phyloP scores from a whole-genome alignment of 331 rosid species.

The Rhamnella rubrinervis region DNA sequence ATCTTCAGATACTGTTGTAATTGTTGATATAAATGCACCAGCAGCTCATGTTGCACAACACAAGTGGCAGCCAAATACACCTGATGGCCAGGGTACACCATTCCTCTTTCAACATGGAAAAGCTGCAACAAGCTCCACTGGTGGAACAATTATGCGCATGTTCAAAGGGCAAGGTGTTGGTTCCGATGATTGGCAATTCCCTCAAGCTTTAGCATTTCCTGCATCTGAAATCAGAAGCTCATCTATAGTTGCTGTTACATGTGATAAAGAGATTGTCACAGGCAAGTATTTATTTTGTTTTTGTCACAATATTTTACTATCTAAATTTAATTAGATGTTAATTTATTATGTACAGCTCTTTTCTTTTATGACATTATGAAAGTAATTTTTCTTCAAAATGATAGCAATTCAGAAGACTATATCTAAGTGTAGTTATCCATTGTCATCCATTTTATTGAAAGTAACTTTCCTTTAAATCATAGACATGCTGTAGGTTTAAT shows the following conservation, averaged over 20 bases:
- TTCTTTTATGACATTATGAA: too few relatives aligned
- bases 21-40: constrained; percentile 84
- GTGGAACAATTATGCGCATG: constrained; percentile 85
- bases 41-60: constrained; percentile 91
- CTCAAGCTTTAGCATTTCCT: constrained; percentile 83
- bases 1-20: constrained; percentile 71
- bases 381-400: too few relatives aligned
- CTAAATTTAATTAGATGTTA: neutral
- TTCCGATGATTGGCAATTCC: constrained; percentile 77
- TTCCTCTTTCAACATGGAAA: constrained; percentile 93
- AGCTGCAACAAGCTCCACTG: constrained; percentile 48
- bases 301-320: neutral
- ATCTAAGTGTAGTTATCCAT: too few relatives aligned
- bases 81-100: constrained; percentile 96
- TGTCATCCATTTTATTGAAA: too few relatives aligned
- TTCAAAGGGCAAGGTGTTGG: constrained; percentile 76
- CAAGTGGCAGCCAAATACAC: constrained; percentile 98
- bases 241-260: constrained; percentile 72
- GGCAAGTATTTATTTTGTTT: constrained; percentile 43
- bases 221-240: constrained; percentile 89
- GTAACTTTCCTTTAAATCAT: too few relatives aligned
- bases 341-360: neutral
- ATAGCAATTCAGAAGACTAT: too few relatives aligned
- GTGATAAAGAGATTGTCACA: constrained; percentile 81
- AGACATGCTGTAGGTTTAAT: too few relatives aligned